Evolutionary conservation across 2,329 filamentous ascomycete genomes (phyloP), one percentile per base, ranked within the genome.

Genomic region (Thermothelomyces thermophilus): DNA sequence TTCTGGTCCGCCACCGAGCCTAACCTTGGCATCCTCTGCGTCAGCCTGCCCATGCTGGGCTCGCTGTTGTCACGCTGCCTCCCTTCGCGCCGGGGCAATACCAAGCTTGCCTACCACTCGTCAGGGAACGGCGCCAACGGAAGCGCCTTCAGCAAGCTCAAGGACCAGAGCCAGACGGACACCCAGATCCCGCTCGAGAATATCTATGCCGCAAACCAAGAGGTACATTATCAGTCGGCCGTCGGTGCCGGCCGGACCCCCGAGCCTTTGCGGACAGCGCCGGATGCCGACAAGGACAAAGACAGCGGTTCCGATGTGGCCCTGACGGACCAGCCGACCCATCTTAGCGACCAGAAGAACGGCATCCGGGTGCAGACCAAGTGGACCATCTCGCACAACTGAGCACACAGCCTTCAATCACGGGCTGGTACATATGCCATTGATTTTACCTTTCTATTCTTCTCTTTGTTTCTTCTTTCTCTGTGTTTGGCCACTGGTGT

Each of bases 31-130:
- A 68, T 71, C 49, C 57, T 71, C 8, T 71, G 68, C 52, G 65
- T 70, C 45, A 70, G 67, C 51, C 63, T 71, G 41, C 69, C 69
- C 2, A 71, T 71, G 68, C 59, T 71, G 5, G 62, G 67, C 33
- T 62, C 68, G 2, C 63, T 70, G 45, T 68, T 43, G 41, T 28
- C 53, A 6, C 49, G 51, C 6, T 54, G 51, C 30, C 30, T 45
- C 7, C 37, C 48, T 4, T 36, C 37, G 1, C 52, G 48, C 33
- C 40, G 49, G 7, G 48, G 51, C 16, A 30, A 47, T 16, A 53
- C 56, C 47, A 58, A 56, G 47, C 35, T 53, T 14, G 46, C 33
- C 3, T 51, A 41, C 22, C 34, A 47, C 44, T 50, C 54, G 16
- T 48, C 41, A 20, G 46, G 45, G 14, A 44, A 41, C 43, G 31